Percentiles rank a stretch among this genome's conserved stretches.
These are phyloP conservation scores for Casuarina cunninghamiana DNA, from an alignment of 306 rosid genomes.

Conservation along the genomic window DNA sequence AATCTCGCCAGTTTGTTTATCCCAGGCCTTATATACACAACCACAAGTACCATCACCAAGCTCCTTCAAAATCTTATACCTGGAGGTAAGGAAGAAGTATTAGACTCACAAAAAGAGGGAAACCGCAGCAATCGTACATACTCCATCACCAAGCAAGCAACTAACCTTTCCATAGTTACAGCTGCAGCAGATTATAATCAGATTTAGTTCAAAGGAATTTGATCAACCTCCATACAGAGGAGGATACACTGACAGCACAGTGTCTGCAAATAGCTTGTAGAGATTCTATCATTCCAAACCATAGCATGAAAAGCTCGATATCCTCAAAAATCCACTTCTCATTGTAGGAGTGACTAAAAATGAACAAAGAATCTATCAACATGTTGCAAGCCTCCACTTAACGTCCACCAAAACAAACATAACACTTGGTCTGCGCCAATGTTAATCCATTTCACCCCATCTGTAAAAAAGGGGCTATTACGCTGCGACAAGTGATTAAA, in stretches of 20 bases:
- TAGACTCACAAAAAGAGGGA: constrained; percentile 3
- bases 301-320: constrained; percentile 46
- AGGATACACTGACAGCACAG: constrained; percentile 54
- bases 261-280: constrained; percentile 48
- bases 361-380: constrained; percentile 42
- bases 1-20: constrained; percentile 62
- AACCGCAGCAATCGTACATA: constrained; percentile 9
- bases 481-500: constrained; percentile 37
- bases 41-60: constrained; percentile 94
- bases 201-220: constrained; percentile 49
- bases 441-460: constrained; percentile 39
- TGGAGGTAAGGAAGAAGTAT: constrained; percentile 19
- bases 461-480: constrained; percentile 27
- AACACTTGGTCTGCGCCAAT: constrained; percentile 15
- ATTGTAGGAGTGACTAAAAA: constrained; percentile 34
- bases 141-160: constrained; percentile 18
- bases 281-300: constrained; percentile 29
- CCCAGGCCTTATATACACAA: constrained; percentile 80
- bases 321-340: constrained; percentile 52
- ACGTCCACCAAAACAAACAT: constrained; percentile 43
- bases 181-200: constrained; percentile 39
- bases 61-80: constrained; percentile 78
- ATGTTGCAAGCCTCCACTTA: constrained; percentile 47
- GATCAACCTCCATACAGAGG: constrained; percentile 58
- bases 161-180: constrained; percentile 74